A percentile compares a stretch with the other conserved stretches of the same genome.
Conservation (phyloP, 257 asterid species). For the Rauvolfia tetraphylla region DNA sequence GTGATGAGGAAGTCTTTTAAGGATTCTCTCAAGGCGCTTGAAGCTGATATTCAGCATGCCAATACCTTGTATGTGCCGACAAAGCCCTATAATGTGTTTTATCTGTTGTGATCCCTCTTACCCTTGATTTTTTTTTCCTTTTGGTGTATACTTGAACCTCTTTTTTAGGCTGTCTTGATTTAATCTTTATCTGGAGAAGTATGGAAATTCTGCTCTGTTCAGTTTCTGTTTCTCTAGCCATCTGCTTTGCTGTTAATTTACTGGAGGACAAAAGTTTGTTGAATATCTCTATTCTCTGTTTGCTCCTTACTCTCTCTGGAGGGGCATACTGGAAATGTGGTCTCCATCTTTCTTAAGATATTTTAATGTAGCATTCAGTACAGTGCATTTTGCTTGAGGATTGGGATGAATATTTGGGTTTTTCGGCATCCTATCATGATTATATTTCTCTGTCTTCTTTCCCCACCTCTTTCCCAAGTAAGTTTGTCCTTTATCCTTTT, state of each 20-base stretch:
- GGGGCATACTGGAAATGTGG: neutral
- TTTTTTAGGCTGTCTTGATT: neutral
- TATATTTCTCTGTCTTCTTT: neutral
- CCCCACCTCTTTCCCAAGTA: neutral
- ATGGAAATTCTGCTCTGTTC: neutral
- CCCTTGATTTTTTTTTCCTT: neutral
- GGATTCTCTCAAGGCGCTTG: conserved; percentile 87
- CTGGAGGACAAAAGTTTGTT: neutral
- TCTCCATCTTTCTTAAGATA: neutral
- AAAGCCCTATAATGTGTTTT: neutral
- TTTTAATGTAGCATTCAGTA: neutral
- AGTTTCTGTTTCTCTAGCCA: neutral
- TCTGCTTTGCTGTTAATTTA: neutral
- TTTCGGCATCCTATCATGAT: conserved; percentile 1
- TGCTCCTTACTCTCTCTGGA: neutral
- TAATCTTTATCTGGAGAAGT: neutral
- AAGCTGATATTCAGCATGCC: conserved; percentile 96
- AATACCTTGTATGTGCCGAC: conserved; percentile 57
- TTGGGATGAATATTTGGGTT: neutral
- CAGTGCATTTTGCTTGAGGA: neutral
- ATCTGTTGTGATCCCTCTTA: neutral
- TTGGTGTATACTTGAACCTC: neutral
- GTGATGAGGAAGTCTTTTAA: conserved; percentile 79
- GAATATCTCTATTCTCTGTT: too few species aligned
- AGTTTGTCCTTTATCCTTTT: conserved; percentile 1